Evolutionary conservation across 2,329 filamentous ascomycete genomes (phyloP).

Genomic region (Coleophoma crateriformis): DNA sequence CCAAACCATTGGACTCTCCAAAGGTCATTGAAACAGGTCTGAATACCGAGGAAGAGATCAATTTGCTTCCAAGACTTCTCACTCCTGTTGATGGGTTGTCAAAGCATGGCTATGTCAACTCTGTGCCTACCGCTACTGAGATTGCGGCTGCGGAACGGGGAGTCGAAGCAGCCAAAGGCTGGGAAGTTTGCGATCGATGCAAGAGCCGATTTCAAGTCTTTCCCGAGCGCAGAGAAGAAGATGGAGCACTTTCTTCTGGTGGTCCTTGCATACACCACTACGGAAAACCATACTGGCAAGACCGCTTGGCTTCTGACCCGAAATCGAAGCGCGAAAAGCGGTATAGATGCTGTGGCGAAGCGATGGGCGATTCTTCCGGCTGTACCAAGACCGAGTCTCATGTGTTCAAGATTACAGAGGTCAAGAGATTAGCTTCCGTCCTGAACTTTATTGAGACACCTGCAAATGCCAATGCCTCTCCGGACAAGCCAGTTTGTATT

Average conservation of each 20-base stretch:
- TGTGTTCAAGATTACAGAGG: slow-evolving; percentile 79
- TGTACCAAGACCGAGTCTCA: slow-evolving; percentile 70
- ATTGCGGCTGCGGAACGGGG: slow-evolving; percentile 62
- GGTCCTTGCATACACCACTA: slow-evolving; percentile 79
- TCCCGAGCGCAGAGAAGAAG: slow-evolving; percentile 72
- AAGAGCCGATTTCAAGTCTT: slow-evolving; percentile 85
- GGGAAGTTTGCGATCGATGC: slow-evolving; percentile 88
- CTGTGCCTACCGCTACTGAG: slow-evolving; percentile 58
- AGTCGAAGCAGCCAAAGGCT: slow-evolving; percentile 63
- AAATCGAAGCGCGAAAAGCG: slow-evolving; percentile 52
- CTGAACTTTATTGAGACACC: slow-evolving; percentile 81
- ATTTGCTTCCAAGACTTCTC: slow-evolving; percentile 55
- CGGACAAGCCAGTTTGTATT: slow-evolving; percentile 68
- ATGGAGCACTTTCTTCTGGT: slow-evolving; percentile 69
- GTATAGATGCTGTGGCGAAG: slow-evolving; percentile 75
- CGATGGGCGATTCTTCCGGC: slow-evolving; percentile 65
- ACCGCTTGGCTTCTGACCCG: slow-evolving; percentile 46
- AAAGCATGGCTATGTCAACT: slow-evolving; percentile 69
- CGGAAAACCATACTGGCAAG: slow-evolving; percentile 57
- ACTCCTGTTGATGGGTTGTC: slow-evolving; percentile 61
- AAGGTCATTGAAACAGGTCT: slow-evolving; percentile 66
- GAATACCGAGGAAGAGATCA: slow-evolving; percentile 59
- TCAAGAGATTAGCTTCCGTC: slow-evolving; percentile 69
- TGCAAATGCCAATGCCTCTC: slow-evolving; percentile 45
- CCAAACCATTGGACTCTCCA: slow-evolving; percentile 31